Evolutionary conservation across 371 early-diverging fungal species (phyloP).

Genomic region (Lichtheimia ramosa): DNA sequence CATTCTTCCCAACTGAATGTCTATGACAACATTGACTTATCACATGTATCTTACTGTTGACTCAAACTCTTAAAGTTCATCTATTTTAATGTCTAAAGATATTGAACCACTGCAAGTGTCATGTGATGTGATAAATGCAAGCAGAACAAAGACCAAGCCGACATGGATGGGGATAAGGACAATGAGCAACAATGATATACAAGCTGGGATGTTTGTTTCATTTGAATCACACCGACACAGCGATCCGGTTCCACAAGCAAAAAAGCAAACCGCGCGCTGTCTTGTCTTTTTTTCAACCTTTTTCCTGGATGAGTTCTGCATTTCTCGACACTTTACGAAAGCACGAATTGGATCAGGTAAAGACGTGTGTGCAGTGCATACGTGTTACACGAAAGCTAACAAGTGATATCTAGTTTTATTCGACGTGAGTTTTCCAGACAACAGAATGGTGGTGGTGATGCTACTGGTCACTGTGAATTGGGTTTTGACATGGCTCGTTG

Average conservation of each 20-base stretch:
- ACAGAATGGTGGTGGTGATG: neutral
- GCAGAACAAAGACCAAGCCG: no score
- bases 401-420: slow-evolving; percentile 20
- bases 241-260: neutral
- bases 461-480: neutral
- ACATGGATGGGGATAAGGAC: no score
- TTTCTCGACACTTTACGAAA: slow-evolving; percentile 23
- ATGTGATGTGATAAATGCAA: no score
- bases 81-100: no score
- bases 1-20: no score
- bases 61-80: no score
- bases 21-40: no score
- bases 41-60: no score
- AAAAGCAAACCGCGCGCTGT: neutral
- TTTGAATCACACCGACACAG: no score
- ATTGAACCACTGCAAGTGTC: no score
- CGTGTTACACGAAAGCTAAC: neutral
- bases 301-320: slow-evolving; percentile 14
- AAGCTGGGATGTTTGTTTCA: no score
- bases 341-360: slow-evolving; percentile 25
- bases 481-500: neutral
- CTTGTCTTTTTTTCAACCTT: neutral
- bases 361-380: neutral
- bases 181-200: no score
- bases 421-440: slow-evolving; percentile 9